phyloP scores from a whole-genome alignment of 495 filamentous ascomycete species.

The Hyaloscypha bicolor region DNA sequence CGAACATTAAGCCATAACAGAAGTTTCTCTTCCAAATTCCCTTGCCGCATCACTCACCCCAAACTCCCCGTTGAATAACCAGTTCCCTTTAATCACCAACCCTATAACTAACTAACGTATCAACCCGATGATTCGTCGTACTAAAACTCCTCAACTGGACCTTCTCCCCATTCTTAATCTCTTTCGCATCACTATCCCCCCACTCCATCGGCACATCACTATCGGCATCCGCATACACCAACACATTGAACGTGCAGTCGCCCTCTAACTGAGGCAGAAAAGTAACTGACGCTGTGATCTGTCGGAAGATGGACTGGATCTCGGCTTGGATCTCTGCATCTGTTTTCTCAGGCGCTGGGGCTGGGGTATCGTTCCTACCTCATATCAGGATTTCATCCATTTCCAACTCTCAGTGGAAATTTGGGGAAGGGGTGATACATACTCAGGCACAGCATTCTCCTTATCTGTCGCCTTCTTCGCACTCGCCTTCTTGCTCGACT shows the following conservation, averaged over 20 bases:
- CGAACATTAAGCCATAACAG: background rate
- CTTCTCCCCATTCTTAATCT: slow-evolving; percentile 94
- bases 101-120: slow-evolving; percentile 92
- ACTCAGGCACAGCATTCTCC: slow-evolving; percentile 62
- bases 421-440: slow-evolving; percentile 17
- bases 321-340: slow-evolving; percentile 93
- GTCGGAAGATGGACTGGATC: slow-evolving; percentile 93
- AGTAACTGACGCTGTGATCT: slow-evolving; percentile 96
- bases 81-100: slow-evolving; percentile 45
- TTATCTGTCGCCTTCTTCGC: slow-evolving; percentile 53
- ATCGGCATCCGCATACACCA: slow-evolving; percentile 96
- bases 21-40: background rate
- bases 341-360: slow-evolving; percentile 67
- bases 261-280: slow-evolving; percentile 92
- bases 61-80: background rate
- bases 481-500: slow-evolving; percentile 50
- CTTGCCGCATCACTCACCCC: background rate
- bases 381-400: slow-evolving; percentile 24
- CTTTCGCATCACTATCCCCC: slow-evolving; percentile 98
- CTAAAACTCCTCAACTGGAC: slow-evolving; percentile 95
- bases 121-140: slow-evolving; percentile 89
- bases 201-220: slow-evolving; percentile 97
- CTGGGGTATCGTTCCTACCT: slow-evolving; percentile 26
- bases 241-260: slow-evolving; percentile 96
- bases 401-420: background rate